These are phyloP conservation scores for Tylopilus sp. DNA, from an alignment of 768 basidiomycete species.

Conservation along the genomic window DNA sequence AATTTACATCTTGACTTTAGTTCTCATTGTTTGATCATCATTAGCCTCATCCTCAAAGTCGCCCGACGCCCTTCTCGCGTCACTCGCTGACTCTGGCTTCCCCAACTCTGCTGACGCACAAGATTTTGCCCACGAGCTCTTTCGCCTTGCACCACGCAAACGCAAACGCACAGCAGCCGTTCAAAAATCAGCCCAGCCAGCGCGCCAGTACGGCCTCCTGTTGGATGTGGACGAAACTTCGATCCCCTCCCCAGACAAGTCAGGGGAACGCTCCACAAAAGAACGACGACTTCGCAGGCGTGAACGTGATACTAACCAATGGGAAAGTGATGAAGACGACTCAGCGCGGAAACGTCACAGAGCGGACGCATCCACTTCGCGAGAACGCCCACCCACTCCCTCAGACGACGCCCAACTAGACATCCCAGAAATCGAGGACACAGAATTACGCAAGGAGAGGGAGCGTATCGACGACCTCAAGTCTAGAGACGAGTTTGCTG, in stretches of 20 bases:
- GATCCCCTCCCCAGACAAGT: constrained; percentile 52
- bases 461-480: constrained; percentile 75
- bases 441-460: constrained; percentile 62
- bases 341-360: constrained; percentile 61
- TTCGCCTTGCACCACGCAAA: too few relatives aligned
- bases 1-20: too few relatives aligned
- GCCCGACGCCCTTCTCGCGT: too few relatives aligned
- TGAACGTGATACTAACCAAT: constrained; percentile 76
- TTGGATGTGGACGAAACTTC: too few relatives aligned
- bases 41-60: too few relatives aligned
- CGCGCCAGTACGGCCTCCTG: too few relatives aligned
- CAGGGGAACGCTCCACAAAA: constrained; percentile 68
- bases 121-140: too few relatives aligned
- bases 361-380: constrained; percentile 38
- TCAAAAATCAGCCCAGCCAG: constrained; percentile 20
- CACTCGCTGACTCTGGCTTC: too few relatives aligned
- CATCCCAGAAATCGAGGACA: constrained; percentile 66
- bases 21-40: too few relatives aligned
- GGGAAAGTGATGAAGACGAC: constrained; percentile 92
- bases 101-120: too few relatives aligned
- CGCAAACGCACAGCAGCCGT: constrained; percentile 44
- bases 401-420: constrained; percentile 30
- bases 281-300: constrained; percentile 55
- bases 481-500: constrained; percentile 60
- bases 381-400: constrained; percentile 23